phyloP scores from a whole-genome alignment of 2,329 filamentous ascomycete genomes.

The Aspergillus sp. region DNA sequence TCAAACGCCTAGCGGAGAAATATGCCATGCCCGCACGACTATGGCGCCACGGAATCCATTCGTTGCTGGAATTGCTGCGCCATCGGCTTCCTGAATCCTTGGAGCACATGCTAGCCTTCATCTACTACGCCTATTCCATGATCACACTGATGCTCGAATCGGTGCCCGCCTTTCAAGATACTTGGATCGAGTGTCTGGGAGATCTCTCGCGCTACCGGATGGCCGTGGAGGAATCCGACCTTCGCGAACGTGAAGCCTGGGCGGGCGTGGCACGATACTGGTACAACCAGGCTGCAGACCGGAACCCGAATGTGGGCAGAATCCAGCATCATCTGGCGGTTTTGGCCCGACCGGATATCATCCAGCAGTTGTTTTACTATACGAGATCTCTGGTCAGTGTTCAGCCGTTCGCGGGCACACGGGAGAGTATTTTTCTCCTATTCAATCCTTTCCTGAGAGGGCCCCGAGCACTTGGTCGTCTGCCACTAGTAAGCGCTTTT shows the following conservation, averaged over 20 bases:
- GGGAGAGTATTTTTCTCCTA: constrained; percentile 58
- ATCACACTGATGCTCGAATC: constrained; percentile 86
- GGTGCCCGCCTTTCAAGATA: constrained; percentile 78
- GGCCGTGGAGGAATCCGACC: constrained; percentile 84
- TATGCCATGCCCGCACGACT: constrained; percentile 91
- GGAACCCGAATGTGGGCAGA: constrained; percentile 71
- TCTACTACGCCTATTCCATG: constrained; percentile 87
- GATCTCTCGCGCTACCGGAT: constrained; percentile 84
- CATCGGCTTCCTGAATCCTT: constrained; percentile 73
- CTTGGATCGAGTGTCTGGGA: constrained; percentile 91
- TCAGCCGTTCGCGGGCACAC: constrained; percentile 57
- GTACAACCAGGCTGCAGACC: constrained; percentile 82
- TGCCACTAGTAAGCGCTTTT: constrained; percentile 50
- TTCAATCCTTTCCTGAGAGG: constrained; percentile 54
- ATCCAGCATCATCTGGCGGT: constrained; percentile 86
- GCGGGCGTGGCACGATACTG: constrained; percentile 76
- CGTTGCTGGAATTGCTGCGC: constrained; percentile 75
- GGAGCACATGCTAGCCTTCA: constrained; percentile 89
- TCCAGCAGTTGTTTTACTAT: constrained; percentile 63
- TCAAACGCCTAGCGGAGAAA: constrained; percentile 71
- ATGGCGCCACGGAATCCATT: constrained; percentile 92
- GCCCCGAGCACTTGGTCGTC: constrained; percentile 33
- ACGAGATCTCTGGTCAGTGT: constrained; percentile 59
- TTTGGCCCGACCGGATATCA: constrained; percentile 58
- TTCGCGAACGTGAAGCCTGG: constrained; percentile 77